These are phyloP conservation scores for Powellomyces hirtus DNA, from an alignment of 192 early-diverging fungal species.

Conservation along the genomic window DNA sequence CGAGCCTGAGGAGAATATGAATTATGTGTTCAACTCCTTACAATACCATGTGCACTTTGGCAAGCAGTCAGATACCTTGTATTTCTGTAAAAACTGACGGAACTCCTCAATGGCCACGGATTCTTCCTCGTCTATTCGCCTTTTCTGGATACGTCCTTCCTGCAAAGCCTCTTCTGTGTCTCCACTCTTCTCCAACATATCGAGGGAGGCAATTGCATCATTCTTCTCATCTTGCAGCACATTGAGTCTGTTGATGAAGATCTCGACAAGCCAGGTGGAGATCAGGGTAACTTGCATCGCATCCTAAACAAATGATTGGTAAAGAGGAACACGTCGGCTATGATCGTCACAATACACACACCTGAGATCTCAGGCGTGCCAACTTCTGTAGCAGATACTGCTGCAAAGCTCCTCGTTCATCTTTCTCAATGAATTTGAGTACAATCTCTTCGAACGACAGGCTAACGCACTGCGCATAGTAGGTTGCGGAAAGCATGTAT, in stretches of 20 bases:
- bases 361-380: conserved; percentile 60
- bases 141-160: neutral
- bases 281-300: conserved; percentile 76
- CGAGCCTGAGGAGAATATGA: conserved; percentile 20
- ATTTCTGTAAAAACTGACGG: conserved; percentile 63
- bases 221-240: conserved; percentile 35
- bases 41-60: neutral
- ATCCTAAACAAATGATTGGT: conserved; percentile 49
- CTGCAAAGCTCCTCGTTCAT: conserved; percentile 72
- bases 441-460: conserved; percentile 90
- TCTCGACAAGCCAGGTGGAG: conserved; percentile 86
- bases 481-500: conserved; percentile 75
- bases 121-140: conserved; percentile 53
- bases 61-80: conserved; percentile 51
- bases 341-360: conserved; percentile 21
- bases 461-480: conserved; percentile 74
- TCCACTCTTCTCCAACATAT: conserved; percentile 18
- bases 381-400: conserved; percentile 77
- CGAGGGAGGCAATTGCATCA: conserved; percentile 15
- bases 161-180: neutral
- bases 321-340: neutral
- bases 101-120: conserved; percentile 66
- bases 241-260: conserved; percentile 79
- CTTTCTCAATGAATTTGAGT: conserved; percentile 74
- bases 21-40: neutral